Conservation (phyloP, 768 basidiomycete species). For the Tubosaeta sp. region DNA sequence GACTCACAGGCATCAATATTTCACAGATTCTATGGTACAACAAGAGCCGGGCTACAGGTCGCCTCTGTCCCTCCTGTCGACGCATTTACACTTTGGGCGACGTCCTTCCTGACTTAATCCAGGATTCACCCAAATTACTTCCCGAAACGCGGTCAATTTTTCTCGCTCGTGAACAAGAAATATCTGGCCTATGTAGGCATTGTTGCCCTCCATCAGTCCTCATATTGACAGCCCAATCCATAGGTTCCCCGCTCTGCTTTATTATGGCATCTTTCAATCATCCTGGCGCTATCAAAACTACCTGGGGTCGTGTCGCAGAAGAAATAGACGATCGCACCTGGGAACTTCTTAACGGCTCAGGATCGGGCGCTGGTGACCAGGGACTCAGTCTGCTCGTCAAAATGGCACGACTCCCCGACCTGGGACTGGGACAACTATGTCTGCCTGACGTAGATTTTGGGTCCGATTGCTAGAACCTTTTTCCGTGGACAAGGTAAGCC, state of each 20-base stretch:
- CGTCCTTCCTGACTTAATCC: constrained; percentile 46
- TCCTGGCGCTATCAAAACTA: constrained; percentile 56
- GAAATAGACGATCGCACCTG: constrained; percentile 68
- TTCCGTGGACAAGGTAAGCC: constrained; percentile 7
- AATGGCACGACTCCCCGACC: constrained; percentile 72
- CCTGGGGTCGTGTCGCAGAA: constrained; percentile 66
- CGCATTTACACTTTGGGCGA: constrained; percentile 71
- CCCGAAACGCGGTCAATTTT: constrained; percentile 32
- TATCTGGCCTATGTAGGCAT: constrained; percentile 72
- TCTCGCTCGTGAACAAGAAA: constrained; percentile 56
- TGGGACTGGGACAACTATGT: constrained; percentile 64
- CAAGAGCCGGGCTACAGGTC: constrained; percentile 65
- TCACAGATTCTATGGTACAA: constrained; percentile 78
- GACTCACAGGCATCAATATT: neutral
- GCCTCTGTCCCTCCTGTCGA: constrained; percentile 77
- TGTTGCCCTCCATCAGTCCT: constrained; percentile 2
- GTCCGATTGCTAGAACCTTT: constrained; percentile 6
- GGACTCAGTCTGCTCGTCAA: constrained; percentile 62
- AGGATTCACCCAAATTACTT: constrained; percentile 15
- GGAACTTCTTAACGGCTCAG: constrained; percentile 49
- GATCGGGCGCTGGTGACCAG: constrained; percentile 32
- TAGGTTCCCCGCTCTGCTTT: constrained; percentile 77
- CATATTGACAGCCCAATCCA: constrained; percentile 2
- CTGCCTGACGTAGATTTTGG: constrained; percentile 29
- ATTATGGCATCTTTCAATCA: constrained; percentile 65